Evolutionary conservation across 1,139 yeast genomes (phyloP), one percentile per base, ranked within the genome.

Genomic region (Diutina ranongensis): DNA sequence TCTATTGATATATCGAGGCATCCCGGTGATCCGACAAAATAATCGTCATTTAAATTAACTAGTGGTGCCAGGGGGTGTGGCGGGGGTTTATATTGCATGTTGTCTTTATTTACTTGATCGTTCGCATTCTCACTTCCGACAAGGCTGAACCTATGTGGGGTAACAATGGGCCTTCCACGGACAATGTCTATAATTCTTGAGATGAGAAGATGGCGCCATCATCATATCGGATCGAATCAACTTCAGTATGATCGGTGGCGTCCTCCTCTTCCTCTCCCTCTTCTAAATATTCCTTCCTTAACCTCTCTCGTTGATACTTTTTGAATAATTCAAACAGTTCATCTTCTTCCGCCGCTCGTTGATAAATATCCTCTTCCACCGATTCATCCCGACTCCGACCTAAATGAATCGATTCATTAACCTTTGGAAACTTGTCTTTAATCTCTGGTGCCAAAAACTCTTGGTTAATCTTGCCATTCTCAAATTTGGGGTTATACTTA

Each of bases 401-500:
- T 45, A 70, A 57, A 53, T 72, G 73, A 2, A 57, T 56, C 32
- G 59, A 61, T 44, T 71, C 69, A n/a, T 67, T 60, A 48, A 76
- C 67, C 45, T 55, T 61, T 3, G 42, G 42, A n/a, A 59, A 50
- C 8, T 57, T 63, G 8, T 57, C 58, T 25, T 51, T 53, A 3
- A 72, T 55, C 36, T 71, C 78, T 9, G 67, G 64, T 0, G 94
- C 94, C 53, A 84, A 64, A 54, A 83, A 85, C 12, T 67, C 72
- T 59, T 94, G 98, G 38, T 64, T 58, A 1, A 86, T 94, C 45
- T 65, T 60, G 0, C 97, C 98, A 50, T 80, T 77, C 41, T 66
- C 67, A 59, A 60, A 92, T 50, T 76, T 72, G 0, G 98, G 98
- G 54, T 88, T 88, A 60, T 92, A 94, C 58, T 87, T 85, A 63